A percentile compares a stretch with the other conserved stretches of the same genome.
phyloP scores from a whole-genome alignment of 179 eudicot species.

The Beta corolliflora region DNA sequence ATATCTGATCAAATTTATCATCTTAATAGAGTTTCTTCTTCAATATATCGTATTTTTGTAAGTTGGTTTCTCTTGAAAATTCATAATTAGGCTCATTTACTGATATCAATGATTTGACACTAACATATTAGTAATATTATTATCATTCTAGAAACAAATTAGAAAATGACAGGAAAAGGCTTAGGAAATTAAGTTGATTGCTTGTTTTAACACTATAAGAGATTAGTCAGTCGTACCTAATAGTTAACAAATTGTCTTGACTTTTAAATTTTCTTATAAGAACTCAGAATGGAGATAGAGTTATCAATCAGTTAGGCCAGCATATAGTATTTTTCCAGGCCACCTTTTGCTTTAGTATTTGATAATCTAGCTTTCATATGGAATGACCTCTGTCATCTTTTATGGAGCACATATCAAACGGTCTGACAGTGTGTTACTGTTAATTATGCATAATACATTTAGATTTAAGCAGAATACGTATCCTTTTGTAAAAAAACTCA shows the following conservation, averaged over 20 bases:
- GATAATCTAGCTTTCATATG: not conserved
- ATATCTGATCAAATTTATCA: not conserved
- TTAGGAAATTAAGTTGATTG: slow-evolving; percentile 9
- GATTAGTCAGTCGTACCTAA: slow-evolving; percentile 27
- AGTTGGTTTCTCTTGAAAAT: not conserved
- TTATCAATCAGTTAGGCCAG: slow-evolving; percentile 2
- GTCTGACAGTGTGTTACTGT: no score
- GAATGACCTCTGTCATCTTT: not conserved
- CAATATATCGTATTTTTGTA: not conserved
- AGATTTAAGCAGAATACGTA: no score
- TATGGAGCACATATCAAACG: no score
- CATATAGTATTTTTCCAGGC: not conserved
- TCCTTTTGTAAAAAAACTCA: no score
- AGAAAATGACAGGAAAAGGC: not conserved
- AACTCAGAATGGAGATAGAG: slow-evolving; percentile 12
- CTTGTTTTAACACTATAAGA: slow-evolving; percentile 20
- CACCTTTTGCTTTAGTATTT: slow-evolving; percentile 6
- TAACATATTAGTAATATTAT: not conserved
- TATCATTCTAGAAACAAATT: slow-evolving; percentile 10
- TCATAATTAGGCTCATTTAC: not conserved
- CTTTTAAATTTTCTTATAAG: not conserved
- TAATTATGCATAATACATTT: no score
- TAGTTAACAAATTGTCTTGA: slow-evolving; percentile 30
- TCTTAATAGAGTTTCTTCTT: slow-evolving; percentile 12
- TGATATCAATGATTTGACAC: not conserved